Base-by-base conservation (phyloP, 768 basidiomycete species). In the Tulasnella sp. region DNA sequence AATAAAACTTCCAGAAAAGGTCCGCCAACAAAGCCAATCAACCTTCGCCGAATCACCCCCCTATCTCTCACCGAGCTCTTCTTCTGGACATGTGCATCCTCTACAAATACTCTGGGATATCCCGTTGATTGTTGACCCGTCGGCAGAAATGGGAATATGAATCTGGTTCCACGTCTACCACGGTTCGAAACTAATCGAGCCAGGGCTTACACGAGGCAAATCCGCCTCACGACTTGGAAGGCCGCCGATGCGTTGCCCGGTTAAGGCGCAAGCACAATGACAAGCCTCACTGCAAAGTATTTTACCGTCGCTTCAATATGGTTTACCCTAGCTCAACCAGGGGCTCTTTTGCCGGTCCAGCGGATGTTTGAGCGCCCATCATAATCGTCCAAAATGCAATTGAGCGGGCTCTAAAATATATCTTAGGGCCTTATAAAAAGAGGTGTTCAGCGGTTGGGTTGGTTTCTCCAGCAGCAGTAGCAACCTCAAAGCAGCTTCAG, bases 161-260 rank as follows among this genome's bases (percentile, higher is more conserved):
- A n/a, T n/a, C n/a, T n/a, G 12, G 21, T n/a, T 52, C 52, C 39
- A 40, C 39, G 39, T 52, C 52, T 10, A 24, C 52, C 24, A n/a
- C 21, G 7, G 9, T 52, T 52, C 24, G 52, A 52, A n/a, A 5
- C 52, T 0, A n/a, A 9, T 1, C 24, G 7, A n/a, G 24, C 4
- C 52, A n/a, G 10, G 0, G 52, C 52, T n/a, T n/a, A 21, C 7
- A 10, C 52, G 24, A 52, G 44, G 3, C 44, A 44, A 44, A 44
- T 44, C 44, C 44, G n/a, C 52, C 52, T 10, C 24, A 7, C 1
- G 10, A 24, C 44, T 44, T 44, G 52, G 52, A 5, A n/a, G n/a
- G 87, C 82, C 21, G 52, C 52, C 7, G 52, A 52, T 52, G 24
- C 52, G n/a, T 52, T 52, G 52, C 52, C n/a, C 52, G 24, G n/a